Conservation (phyloP, 139 green algal genomes). For the Penium margaritaceum region DNA sequence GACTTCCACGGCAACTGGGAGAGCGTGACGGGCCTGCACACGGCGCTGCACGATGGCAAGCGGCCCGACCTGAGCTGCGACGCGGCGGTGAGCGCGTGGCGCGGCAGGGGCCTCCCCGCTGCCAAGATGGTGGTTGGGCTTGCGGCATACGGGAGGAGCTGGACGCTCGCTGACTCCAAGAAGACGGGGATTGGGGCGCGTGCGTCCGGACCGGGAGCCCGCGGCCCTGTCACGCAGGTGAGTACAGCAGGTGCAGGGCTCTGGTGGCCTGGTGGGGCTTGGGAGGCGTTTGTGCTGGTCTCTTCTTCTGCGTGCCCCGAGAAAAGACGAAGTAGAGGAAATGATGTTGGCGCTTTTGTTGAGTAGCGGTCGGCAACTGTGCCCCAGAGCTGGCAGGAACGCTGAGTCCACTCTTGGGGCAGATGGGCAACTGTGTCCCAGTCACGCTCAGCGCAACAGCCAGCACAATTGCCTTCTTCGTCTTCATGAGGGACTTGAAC, state of each 20-base stretch:
- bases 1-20: conserved; percentile 25
- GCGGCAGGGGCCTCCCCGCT: not conserved
- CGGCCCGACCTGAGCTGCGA: not conserved
- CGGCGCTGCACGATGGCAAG: not conserved
- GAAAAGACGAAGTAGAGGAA: not conserved
- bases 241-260: not conserved
- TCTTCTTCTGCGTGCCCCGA: not conserved
- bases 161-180: not conserved
- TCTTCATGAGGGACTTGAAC: not conserved
- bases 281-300: not conserved
- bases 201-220: not conserved
- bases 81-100: not conserved
- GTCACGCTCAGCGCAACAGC: not conserved
- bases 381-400: not conserved
- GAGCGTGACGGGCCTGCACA: not conserved
- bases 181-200: not conserved
- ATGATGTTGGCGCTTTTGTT: not conserved
- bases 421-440: not conserved
- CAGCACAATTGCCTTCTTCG: not conserved
- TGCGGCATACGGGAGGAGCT: not conserved
- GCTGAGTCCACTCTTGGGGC: not conserved
- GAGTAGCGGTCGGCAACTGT: not conserved
- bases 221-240: not conserved
- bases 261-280: not conserved
- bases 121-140: conserved; percentile 24